Evolutionary conservation across 371 early-diverging fungal species (phyloP), one percentile per base, ranked within the genome.

Genomic region (Parasitella parasitica): DNA sequence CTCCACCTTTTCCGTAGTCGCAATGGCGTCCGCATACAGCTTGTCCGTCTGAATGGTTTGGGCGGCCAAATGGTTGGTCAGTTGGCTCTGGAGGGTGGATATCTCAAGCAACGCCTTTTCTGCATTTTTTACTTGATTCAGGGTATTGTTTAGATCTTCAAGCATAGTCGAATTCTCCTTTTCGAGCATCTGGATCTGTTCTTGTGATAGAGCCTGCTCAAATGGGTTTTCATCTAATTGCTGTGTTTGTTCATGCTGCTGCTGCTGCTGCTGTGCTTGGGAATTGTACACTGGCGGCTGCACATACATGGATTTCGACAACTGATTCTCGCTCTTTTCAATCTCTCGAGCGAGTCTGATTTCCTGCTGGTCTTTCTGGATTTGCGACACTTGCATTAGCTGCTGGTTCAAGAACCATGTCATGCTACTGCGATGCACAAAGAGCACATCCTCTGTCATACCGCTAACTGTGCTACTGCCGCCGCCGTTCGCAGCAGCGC

Each of bases 71-170:
- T 90, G 88, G 53, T 69, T 81, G 3, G 86, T 76, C 54, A 90
- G 68, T 51, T 86, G 84, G 7, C 78, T 72, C 64, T 89, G 89
- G 35, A 90, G 67, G 3, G 82, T 79, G 7, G 90, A 86, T 34
- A 90, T 90, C 64, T 90, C 90, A 27, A 84, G 56, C 37, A 90
- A 66, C 20, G 90, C 86, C 46, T 82, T 81, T 68, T 90, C 89
- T 6, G 88, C 89, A 48, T 75, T 77, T 27, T 78, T 80, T 48
- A 90, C 84, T 64, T 86, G 79, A 50, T 86, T 81, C 37, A 89
- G 64, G 6, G 89, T 81, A 54, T 76, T 77, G 51, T 85, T 88
- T 54, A 89, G 70, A 61, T 87, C 82, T 51, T 77, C 72, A 13
- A 87, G 41, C 80, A 90, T 80, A 53, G 64, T 64, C 1, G 71